Conservation (phyloP, 1,139 yeast species). For the Candida buenavistaensis region DNA sequence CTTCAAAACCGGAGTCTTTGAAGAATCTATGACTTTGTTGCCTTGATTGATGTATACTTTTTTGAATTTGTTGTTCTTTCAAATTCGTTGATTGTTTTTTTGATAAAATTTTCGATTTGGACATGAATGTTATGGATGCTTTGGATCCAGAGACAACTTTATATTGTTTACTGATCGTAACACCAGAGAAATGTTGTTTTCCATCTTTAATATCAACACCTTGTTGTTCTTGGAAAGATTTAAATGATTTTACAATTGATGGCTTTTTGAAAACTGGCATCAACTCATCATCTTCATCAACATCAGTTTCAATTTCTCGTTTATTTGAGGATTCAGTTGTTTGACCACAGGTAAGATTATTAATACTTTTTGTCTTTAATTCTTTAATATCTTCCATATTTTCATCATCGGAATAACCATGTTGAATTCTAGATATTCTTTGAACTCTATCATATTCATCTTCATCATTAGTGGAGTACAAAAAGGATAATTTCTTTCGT, state of each 20-base stretch:
- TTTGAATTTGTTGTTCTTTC: conserved; percentile 31
- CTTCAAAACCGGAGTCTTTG: conserved; percentile 23
- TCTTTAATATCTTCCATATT: conserved; percentile 46
- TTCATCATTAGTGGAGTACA: conserved; percentile 40
- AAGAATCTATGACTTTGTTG: conserved; percentile 19
- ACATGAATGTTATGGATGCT: conserved; percentile 58
- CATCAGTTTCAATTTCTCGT: conserved; percentile 15
- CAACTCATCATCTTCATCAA: conserved; percentile 22
- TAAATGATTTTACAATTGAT: conserved; percentile 50
- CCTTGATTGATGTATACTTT: conserved; percentile 23
- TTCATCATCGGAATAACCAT: conserved; percentile 29
- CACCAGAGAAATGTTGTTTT: conserved; percentile 46
- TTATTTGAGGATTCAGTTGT: conserved; percentile 4
- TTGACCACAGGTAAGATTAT: conserved; percentile 27
- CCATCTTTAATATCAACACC: conserved; percentile 40
- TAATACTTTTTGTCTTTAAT: conserved; percentile 49
- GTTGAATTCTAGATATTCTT: conserved; percentile 34
- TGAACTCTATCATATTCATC: conserved; percentile 34
- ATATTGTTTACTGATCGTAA: conserved; percentile 55
- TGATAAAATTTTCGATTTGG: conserved; percentile 28
- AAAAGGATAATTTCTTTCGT: conserved; percentile 63
- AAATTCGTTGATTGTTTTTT: conserved; percentile 24
- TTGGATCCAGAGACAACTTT: conserved; percentile 58
- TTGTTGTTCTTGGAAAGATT: conserved; percentile 34
- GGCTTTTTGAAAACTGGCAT: conserved; percentile 45